Percentiles rank a stretch among this genome's conserved stretches.
Conservation (phyloP, 306 rosid species). For the Vachellia pachyceras region DNA sequence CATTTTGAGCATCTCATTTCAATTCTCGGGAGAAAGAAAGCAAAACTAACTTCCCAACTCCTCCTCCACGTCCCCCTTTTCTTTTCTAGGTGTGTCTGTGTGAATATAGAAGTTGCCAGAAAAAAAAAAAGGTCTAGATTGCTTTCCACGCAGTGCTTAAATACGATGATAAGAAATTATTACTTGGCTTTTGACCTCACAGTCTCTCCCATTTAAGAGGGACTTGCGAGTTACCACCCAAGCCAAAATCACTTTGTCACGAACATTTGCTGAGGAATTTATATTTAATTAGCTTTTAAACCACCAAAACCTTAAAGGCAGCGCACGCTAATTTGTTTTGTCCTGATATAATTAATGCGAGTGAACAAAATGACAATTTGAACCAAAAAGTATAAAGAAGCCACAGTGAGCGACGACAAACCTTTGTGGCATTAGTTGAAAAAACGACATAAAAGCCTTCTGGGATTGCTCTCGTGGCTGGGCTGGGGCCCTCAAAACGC, state of each 20-base stretch:
- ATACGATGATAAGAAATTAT: no score
- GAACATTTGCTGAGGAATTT: no score
- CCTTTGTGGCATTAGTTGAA: neutral
- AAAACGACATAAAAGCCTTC: slow-evolving; percentile 14
- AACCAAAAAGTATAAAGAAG: neutral
- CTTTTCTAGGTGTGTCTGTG: neutral
- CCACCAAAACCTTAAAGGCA: no score
- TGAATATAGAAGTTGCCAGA: neutral
- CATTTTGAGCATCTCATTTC: neutral
- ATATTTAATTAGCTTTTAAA: no score
- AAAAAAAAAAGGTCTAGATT: neutral
- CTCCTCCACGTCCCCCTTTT: neutral
- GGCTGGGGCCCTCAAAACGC: slow-evolving; percentile 26
- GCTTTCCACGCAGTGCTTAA: neutral
- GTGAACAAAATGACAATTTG: neutral
- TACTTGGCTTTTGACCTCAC: no score
- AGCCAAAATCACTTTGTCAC: no score
- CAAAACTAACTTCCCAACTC: neutral
- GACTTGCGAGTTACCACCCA: no score
- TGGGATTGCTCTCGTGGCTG: neutral
- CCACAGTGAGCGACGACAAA: neutral
- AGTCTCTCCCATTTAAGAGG: no score
- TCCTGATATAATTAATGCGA: neutral
- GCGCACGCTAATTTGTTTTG: neutral
- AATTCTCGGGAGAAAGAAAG: neutral